Evolutionary conservation across 768 basidiomycete genomes (phyloP).

Genomic region (Favolaschia claudopus): DNA sequence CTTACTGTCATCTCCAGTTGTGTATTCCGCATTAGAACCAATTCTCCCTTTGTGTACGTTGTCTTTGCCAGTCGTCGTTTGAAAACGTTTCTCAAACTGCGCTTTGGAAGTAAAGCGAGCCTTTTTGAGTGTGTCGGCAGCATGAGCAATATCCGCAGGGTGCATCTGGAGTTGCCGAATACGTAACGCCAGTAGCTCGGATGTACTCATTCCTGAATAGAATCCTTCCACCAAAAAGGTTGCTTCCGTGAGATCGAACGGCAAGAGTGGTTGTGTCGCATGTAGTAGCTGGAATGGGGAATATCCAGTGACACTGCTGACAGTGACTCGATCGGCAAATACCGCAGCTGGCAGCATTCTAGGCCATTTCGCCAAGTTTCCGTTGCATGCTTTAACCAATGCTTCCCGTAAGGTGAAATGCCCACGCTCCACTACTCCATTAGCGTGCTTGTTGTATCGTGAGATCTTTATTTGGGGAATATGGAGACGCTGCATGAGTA

Average conservation of each 20-base stretch:
- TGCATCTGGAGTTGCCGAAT: conserved; percentile 32
- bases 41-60: conserved; percentile 24
- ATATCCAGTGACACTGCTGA: conserved; percentile 27
- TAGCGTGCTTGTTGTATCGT: conserved; percentile 43
- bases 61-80: conserved; percentile 16
- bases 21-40: conserved; percentile 35
- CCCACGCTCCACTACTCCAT: conserved; percentile 45
- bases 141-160: conserved; percentile 23
- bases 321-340: conserved; percentile 34
- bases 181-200: conserved; percentile 27
- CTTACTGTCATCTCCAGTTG: conserved; percentile 21
- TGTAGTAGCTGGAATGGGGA: conserved; percentile 23
- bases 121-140: conserved; percentile 24
- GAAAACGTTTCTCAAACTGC: conserved; percentile 32
- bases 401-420: conserved; percentile 42
- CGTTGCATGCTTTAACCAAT: conserved; percentile 34
- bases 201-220: conserved; percentile 4
- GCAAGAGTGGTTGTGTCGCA: conserved; percentile 24
- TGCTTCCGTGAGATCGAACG: conserved; percentile 40
- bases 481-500: background rate
- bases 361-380: conserved; percentile 31
- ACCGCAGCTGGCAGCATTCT: conserved; percentile 25
- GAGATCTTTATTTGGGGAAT: conserved; percentile 40
- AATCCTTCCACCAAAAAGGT: conserved; percentile 37
- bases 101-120: conserved; percentile 27